Evolutionary conservation across 1,284 basidiomycete species (phyloP).

Genomic region (Puccinia horiana): DNA sequence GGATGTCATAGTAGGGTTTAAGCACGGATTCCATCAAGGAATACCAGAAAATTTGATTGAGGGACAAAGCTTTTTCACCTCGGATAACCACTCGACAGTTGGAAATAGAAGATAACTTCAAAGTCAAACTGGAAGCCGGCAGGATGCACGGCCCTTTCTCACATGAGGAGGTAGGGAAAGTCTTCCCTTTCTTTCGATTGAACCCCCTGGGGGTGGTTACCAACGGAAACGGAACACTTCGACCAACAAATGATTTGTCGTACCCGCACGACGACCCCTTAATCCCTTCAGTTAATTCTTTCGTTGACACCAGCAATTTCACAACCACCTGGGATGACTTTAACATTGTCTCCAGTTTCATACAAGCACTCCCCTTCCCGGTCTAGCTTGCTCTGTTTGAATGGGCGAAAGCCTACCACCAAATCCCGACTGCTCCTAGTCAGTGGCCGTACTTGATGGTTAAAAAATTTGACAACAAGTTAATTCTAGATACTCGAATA

Average conservation of each 20-base stretch:
- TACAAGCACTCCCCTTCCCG: no score
- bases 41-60: background rate
- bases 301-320: background rate
- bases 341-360: no score
- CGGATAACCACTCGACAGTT: background rate
- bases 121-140: background rate
- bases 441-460: no score
- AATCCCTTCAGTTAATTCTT: background rate
- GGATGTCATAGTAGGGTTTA: no score
- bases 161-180: no score
- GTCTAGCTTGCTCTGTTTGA: background rate
- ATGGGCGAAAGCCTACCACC: no score
- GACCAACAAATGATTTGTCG: constrained; percentile 7
- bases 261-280: background rate
- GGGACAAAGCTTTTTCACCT: background rate
- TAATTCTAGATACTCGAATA: no score
- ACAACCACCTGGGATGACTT: background rate
- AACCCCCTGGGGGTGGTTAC: no score
- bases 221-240: constrained; percentile 8
- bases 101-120: background rate
- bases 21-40: background rate
- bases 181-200: no score
- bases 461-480: no score
- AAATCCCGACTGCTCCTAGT: no score
- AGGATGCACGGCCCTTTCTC: background rate